Evolutionary conservation across 768 basidiomycete species (phyloP).

Genomic region (Leccinum subgranulosum): DNA sequence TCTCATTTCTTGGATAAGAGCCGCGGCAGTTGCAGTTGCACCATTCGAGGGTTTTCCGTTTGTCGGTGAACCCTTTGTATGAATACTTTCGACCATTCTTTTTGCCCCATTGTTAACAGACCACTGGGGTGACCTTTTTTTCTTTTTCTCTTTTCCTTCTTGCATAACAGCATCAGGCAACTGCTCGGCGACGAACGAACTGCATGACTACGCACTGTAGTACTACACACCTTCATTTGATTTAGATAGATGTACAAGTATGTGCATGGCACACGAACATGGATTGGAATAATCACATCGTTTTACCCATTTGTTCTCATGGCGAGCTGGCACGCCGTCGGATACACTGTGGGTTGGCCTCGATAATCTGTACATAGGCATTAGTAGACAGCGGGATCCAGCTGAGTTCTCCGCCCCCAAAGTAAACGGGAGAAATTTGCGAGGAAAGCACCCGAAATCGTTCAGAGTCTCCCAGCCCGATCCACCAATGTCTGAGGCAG

Average conservation of each 20-base stretch:
- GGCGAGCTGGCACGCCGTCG: too few relatives aligned
- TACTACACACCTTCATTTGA: constrained; percentile 23
- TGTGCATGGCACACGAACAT: neutral
- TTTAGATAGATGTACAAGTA: constrained; percentile 5
- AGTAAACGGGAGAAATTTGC: too few relatives aligned
- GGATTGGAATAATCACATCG: too few relatives aligned
- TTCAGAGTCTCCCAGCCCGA: too few relatives aligned
- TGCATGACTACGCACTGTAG: constrained; percentile 23
- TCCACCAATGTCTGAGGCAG: too few relatives aligned
- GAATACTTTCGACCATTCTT: constrained; percentile 16
- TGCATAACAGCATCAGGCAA: neutral
- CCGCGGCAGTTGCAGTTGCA: neutral
- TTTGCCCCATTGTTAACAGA: neutral
- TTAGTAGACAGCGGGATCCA: too few relatives aligned
- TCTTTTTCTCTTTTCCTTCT: neutral
- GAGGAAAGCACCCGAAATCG: too few relatives aligned
- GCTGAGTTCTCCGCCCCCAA: too few relatives aligned
- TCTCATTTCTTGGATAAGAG: neutral
- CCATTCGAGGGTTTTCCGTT: neutral
- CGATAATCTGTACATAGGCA: too few relatives aligned
- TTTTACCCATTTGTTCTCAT: neutral
- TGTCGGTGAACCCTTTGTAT: neutral
- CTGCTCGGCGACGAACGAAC: constrained; percentile 2
- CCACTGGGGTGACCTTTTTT: neutral
- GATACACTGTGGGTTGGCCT: too few relatives aligned